Base-by-base conservation (phyloP, 495 filamentous ascomycete species). In the Tuber melanosporum region DNA sequence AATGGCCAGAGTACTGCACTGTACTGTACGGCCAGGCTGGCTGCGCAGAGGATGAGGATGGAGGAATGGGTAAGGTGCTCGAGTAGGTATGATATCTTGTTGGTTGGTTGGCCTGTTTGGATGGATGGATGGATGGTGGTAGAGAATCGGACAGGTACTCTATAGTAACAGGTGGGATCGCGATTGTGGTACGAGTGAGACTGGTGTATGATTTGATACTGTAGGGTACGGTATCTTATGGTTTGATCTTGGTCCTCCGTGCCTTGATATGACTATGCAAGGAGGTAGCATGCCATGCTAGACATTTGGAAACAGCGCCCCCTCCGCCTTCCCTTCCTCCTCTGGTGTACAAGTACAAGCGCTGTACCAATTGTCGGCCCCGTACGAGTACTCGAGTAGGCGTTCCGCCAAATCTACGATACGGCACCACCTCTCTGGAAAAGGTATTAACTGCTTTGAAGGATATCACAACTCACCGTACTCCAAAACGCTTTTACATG, bases 241-340 rank as follows among this genome's bases (percentile, higher is more conserved):
- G 57, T 32, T 32, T 19, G 26, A 10, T 36, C 57, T 32, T 12
- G 9, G 57, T 36, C 26, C 14, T 66, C 57, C 15, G 57, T 66
- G 57, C 57, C 57, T 66, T 36, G 26, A 66, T 66, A 66, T 66
- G 26, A 12, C 26, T 66, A 66, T 66, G 57, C 57, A 66, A 66
- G 57, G 57, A 66, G 57, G 57, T 66, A 17, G 4, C 45, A 19
- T 47, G 45, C 45, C 57, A 66, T 66, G 57, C 57, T 6, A 36
- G 57, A 36, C 57, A 36, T 66, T 36, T 19, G 4, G 57, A 66
- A 36, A 66, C 12, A 62, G n/a, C 57, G 10, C 26, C 57, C n/a
- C 10, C 10, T 1, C 39, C 39, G 39, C 39, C 39, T 41, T 41
- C 4, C 39, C 39, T 41, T 41, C 4, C 39, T 41, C 39, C 49